These are phyloP conservation scores for Candida coleopterorum DNA, from an alignment of 805 yeast genomes.

Conservation along the genomic window DNA sequence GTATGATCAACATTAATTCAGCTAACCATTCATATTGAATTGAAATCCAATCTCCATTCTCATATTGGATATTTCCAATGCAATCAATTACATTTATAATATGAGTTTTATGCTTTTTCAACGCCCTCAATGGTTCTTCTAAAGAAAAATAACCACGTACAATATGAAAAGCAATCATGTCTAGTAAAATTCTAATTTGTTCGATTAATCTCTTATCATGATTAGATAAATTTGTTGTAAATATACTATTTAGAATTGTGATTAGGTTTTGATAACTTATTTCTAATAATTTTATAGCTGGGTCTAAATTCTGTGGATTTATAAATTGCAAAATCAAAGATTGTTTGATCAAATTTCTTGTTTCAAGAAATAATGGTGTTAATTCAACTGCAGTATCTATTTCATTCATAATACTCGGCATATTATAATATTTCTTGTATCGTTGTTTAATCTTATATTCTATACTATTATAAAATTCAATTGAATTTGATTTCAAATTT, in stretches of 20 bases:
- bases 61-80: constrained; percentile 15
- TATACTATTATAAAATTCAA: constrained; percentile 29
- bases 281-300: constrained; percentile 26
- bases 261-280: constrained; percentile 28
- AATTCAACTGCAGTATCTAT: constrained; percentile 25
- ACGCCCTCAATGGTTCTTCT: constrained; percentile 55
- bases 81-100: constrained; percentile 39
- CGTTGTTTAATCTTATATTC: constrained; percentile 31
- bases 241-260: constrained; percentile 14
- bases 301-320: constrained; percentile 30
- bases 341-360: constrained; percentile 34
- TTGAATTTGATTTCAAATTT: constrained; percentile 23
- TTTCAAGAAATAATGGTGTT: constrained; percentile 34
- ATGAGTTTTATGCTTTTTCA: constrained; percentile 62
- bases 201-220: constrained; percentile 27
- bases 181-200: constrained; percentile 47
- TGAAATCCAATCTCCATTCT: constrained; percentile 47
- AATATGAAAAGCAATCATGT: constrained; percentile 58
- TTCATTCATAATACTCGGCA: constrained; percentile 20
- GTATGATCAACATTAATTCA: constrained; percentile 47
- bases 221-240: constrained; percentile 11
- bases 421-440: constrained; percentile 31
- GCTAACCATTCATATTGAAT: constrained; percentile 66
- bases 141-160: constrained; percentile 55
- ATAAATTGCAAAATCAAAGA: constrained; percentile 29